A percentile compares a stretch with the other conserved stretches of the same genome.
Evolutionary conservation across 345 rosid species (phyloP).

Genomic region (Rhodamnia argentea): DNA sequence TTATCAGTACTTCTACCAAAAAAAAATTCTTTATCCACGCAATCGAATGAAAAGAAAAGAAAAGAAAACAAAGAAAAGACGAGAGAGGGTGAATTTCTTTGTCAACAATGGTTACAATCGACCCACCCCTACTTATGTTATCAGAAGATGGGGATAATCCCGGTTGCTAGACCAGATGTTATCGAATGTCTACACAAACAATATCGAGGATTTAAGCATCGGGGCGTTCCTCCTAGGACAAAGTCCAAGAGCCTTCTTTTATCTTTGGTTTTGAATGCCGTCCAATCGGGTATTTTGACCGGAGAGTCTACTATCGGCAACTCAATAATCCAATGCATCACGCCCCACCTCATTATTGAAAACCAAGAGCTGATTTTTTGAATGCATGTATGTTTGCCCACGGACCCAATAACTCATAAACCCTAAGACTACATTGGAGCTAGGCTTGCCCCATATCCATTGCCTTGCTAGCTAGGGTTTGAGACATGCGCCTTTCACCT

Average conservation of each 20-base stretch:
- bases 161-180: background rate
- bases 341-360: background rate
- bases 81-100: background rate
- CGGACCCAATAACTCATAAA: background rate
- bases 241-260: background rate
- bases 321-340: background rate
- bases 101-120: background rate
- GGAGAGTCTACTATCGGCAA: background rate
- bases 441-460: background rate
- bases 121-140: background rate
- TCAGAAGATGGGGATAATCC: background rate
- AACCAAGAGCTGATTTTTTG: background rate
- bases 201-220: background rate
- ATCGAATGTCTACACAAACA: background rate
- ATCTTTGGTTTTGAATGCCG: background rate
- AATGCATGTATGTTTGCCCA: background rate
- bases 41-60: background rate
- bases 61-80: background rate
- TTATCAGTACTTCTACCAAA: background rate
- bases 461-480: background rate
- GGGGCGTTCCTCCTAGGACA: background rate
- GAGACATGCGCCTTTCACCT: background rate
- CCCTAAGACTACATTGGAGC: background rate
- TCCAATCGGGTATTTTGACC: background rate
- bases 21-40: background rate